Conservation (phyloP, 441 rosid genomes). For the Adansonia madagascariensis region DNA sequence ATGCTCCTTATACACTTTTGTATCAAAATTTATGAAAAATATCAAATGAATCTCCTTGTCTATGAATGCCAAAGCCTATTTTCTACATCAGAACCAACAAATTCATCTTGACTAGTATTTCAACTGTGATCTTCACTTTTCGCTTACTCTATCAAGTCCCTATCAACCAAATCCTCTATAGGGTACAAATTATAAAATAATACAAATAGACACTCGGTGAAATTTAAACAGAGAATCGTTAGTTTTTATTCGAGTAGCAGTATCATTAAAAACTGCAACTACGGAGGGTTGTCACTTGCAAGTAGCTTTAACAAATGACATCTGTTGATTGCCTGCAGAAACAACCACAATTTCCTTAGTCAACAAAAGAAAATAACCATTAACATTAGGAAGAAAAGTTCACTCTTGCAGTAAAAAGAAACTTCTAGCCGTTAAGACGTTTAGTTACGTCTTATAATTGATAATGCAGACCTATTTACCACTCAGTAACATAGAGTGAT, state of each 20-base stretch:
- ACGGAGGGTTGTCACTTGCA: not conserved
- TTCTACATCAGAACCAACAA: slow-evolving; percentile 5
- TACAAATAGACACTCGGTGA: not conserved
- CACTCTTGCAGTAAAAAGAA: not conserved
- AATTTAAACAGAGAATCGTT: not conserved
- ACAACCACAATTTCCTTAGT: not conserved
- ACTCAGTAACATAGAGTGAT: not conserved
- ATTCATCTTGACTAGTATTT: not conserved
- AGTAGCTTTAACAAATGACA: not conserved
- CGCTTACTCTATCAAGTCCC: not conserved
- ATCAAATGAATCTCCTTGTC: not conserved
- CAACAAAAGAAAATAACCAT: not conserved
- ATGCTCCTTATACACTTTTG: not conserved
- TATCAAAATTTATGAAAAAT: not conserved
- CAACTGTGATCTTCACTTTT: slow-evolving; percentile 2
- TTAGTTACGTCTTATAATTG: not conserved
- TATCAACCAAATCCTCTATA: not conserved
- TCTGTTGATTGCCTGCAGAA: slow-evolving; percentile 21
- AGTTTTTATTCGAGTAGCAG: not conserved
- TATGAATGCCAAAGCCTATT: not conserved
- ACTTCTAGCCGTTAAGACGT: not conserved
- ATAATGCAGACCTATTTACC: not conserved
- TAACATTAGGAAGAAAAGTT: not conserved
- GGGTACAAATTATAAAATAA: not conserved
- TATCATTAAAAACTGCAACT: not conserved